phyloP scores from a whole-genome alignment of 2,329 filamentous ascomycete genomes.

The Venturia pyrina region DNA sequence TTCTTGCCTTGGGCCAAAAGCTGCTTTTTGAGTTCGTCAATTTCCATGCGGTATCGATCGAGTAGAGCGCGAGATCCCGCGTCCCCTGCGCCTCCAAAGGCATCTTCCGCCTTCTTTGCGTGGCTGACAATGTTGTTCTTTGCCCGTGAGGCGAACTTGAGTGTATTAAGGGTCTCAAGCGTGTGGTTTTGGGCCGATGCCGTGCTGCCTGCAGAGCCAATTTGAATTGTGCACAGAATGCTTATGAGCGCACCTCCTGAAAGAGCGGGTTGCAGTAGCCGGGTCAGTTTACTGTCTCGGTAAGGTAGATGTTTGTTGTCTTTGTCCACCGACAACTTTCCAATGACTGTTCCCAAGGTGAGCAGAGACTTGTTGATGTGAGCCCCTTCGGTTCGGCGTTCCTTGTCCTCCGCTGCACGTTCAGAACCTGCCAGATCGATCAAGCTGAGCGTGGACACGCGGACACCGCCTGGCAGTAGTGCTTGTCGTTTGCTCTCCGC shows the following conservation, averaged over 20 bases:
- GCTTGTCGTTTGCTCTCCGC: conserved; percentile 30
- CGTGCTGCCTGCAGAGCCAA: conserved; percentile 64
- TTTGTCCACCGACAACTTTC: conserved; percentile 77
- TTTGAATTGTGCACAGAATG: conserved; percentile 92
- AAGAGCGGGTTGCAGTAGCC: conserved; percentile 81
- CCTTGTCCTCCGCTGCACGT: conserved; percentile 89
- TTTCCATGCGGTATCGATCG: conserved; percentile 90
- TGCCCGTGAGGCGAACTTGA: conserved; percentile 92
- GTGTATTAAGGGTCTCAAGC: conserved; percentile 82
- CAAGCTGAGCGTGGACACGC: conserved; percentile 87
- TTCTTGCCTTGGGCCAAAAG: conserved; percentile 66
- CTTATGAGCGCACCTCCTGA: conserved; percentile 92
- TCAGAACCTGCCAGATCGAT: conserved; percentile 97
- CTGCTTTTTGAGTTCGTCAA: conserved; percentile 68
- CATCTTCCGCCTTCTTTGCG: conserved; percentile 89
- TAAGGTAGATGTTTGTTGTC: conserved; percentile 82
- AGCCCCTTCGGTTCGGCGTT: conserved; percentile 84
- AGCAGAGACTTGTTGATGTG: conserved; percentile 98
- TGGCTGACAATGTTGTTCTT: conserved; percentile 98
- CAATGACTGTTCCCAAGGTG: conserved; percentile 90
- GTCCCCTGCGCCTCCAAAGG: conserved; percentile 65
- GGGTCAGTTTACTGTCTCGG: conserved; percentile 92
- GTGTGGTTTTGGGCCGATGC: conserved; percentile 66
- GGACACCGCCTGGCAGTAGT: conserved; percentile 67
- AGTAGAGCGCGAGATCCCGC: conserved; percentile 77